A percentile compares a stretch with the other conserved stretches of the same genome.
These are phyloP conservation scores for Passalora sequoiae DNA, from an alignment of 2,329 filamentous ascomycete species.

Conservation along the genomic window DNA sequence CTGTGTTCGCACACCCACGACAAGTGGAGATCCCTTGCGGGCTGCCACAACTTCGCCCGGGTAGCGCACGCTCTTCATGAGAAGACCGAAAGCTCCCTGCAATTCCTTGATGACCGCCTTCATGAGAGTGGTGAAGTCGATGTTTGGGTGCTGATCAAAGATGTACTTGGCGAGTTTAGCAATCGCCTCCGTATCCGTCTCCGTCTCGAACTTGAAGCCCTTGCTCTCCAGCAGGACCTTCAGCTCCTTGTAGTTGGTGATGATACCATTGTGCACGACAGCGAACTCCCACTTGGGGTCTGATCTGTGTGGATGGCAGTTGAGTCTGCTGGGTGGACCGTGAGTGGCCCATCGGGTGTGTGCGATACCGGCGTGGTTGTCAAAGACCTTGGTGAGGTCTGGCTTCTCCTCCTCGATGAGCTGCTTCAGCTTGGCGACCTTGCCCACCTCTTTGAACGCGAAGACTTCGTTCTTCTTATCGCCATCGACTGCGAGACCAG, in stretches of 20 bases:
- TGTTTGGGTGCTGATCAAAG: conserved; percentile 86
- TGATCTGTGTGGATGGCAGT: conserved; percentile 98
- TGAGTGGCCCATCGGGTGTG: conserved; percentile 99
- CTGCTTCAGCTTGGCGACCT: conserved; percentile 93
- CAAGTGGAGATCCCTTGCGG: conserved; percentile 94
- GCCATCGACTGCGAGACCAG: conserved; percentile 89
- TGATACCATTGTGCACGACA: conserved; percentile 99
- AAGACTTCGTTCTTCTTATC: conserved; percentile 98
- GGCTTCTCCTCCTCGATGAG: conserved; percentile 79
- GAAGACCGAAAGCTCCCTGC: conserved; percentile 91
- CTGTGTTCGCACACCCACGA: conserved; percentile 92
- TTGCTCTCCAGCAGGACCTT: conserved; percentile 89
- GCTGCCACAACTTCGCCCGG: conserved; percentile 96
- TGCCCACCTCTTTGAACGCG: conserved; percentile 98
- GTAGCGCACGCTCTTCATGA: conserved; percentile 98
- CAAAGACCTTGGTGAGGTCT: conserved; percentile 87
- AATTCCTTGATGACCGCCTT: conserved; percentile 99
- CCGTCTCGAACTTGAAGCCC: conserved; percentile 98
- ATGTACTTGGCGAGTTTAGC: conserved; percentile 98
- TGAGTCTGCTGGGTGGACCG: conserved; percentile 83
- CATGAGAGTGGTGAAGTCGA: conserved; percentile 92
- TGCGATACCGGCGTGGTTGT: conserved; percentile 96
- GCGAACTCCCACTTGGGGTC: conserved; percentile 94
- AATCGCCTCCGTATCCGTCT: conserved; percentile 99
- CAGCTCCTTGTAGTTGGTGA: conserved; percentile 99